These are phyloP conservation scores for Salvia miltiorrhiza DNA, from an alignment of 257 asterid species.

Conservation along the genomic window DNA sequence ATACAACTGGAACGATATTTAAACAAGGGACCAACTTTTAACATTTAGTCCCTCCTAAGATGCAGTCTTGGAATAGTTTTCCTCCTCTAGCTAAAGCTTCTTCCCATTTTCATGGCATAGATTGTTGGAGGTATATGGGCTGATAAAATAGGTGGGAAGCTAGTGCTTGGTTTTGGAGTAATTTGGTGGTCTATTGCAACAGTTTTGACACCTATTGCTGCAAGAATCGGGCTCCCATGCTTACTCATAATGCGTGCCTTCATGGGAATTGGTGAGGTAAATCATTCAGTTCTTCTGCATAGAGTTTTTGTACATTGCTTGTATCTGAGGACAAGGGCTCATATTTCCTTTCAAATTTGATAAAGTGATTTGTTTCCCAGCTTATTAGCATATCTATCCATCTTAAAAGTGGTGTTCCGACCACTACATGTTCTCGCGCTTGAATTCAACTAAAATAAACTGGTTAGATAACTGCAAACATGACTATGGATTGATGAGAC, in stretches of 20 bases:
- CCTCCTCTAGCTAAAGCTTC: constrained; percentile 14
- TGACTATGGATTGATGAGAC: background rate
- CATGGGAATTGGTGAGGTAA: constrained; percentile 99
- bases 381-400: background rate
- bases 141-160: constrained; percentile 92
- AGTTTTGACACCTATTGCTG: constrained; percentile 94
- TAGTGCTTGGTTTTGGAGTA: constrained; percentile 95
- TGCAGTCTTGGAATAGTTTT: background rate
- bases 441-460: background rate
- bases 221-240: constrained; percentile 83
- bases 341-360: background rate
- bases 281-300: constrained; percentile 22
- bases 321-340: background rate
- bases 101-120: constrained; percentile 33
- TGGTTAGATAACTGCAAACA: background rate
- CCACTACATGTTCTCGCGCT: background rate
- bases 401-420: constrained; percentile 5
- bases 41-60: background rate
- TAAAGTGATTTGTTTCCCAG: background rate
- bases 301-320: constrained; percentile 1
- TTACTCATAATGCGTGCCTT: constrained; percentile 87
- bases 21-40: background rate
- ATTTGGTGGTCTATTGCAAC: constrained; percentile 99
- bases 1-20: background rate
- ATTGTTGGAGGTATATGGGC: constrained; percentile 99